Evolutionary conservation across 805 yeast species (phyloP).

Genomic region (Kodamaea nitidulidarum): DNA sequence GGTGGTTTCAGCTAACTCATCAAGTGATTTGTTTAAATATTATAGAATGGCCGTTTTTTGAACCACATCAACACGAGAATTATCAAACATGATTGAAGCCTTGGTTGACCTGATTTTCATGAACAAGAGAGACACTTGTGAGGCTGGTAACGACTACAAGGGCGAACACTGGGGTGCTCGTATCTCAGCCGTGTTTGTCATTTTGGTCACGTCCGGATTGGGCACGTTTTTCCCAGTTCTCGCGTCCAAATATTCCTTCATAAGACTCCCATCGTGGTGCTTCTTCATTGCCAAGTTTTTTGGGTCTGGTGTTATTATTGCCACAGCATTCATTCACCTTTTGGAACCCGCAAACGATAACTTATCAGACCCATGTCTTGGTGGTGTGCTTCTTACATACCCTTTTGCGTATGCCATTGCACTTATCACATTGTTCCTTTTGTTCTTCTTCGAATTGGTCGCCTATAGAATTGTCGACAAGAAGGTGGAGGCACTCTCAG

Average conservation of each 20-base stretch:
- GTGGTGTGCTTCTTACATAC: slow-evolving; percentile 50
- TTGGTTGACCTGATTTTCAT: slow-evolving; percentile 11
- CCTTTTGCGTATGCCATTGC: slow-evolving; percentile 55
- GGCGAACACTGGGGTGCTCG: slow-evolving; percentile 45
- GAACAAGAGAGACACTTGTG: slow-evolving; percentile 34
- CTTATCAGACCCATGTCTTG: slow-evolving; percentile 55
- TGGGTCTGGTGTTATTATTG: slow-evolving; percentile 81
- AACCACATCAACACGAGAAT: not conserved
- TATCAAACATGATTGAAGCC: slow-evolving; percentile 7
- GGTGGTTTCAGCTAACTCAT: slow-evolving; percentile 5
- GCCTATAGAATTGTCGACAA: slow-evolving; percentile 46
- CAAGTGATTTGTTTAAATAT: slow-evolving; percentile 1
- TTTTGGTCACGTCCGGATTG: slow-evolving; percentile 47
- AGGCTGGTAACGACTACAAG: slow-evolving; percentile 39
- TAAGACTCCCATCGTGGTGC: slow-evolving; percentile 57
- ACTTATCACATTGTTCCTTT: slow-evolving; percentile 46
- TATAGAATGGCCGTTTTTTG: not conserved
- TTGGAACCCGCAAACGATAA: slow-evolving; percentile 65
- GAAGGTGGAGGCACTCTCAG: slow-evolving; percentile 21
- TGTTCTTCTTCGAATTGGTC: slow-evolving; percentile 49
- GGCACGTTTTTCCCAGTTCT: slow-evolving; percentile 63
- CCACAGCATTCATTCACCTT: slow-evolving; percentile 77
- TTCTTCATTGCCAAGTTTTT: slow-evolving; percentile 70
- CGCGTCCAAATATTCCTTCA: slow-evolving; percentile 54
- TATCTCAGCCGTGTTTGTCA: slow-evolving; percentile 62